These are phyloP conservation scores for Gastrolobium villosum DNA, from an alignment of 306 rosid species.

Conservation along the genomic window DNA sequence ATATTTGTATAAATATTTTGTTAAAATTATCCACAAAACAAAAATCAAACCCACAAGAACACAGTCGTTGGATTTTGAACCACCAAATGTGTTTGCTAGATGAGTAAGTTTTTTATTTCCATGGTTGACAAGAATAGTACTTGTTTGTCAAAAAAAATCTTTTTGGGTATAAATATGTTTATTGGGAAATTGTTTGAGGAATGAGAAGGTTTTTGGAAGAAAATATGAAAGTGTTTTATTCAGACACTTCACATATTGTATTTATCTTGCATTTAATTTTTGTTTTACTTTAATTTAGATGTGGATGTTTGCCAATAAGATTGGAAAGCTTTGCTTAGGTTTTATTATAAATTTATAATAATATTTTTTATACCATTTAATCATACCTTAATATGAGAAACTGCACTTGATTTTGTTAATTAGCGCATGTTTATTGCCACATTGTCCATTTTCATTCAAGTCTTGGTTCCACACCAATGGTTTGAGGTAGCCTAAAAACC, in stretches of 20 bases:
- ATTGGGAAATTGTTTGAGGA: neutral
- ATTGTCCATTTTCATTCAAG: neutral
- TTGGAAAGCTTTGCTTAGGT: neutral
- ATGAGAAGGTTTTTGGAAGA: neutral
- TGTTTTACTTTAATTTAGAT: neutral
- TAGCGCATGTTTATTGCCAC: neutral
- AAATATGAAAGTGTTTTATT: neutral
- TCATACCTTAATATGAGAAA: slow-evolving; percentile 29
- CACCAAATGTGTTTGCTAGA: slow-evolving; percentile 5
- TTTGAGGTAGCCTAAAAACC: too few relatives aligned
- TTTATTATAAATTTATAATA: neutral
- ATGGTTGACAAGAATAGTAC: neutral
- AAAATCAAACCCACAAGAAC: neutral
- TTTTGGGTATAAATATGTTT: slow-evolving; percentile 4
- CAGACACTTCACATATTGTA: neutral
- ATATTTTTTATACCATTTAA: neutral
- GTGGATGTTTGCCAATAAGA: neutral
- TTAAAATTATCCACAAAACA: slow-evolving; percentile 1
- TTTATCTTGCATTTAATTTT: neutral
- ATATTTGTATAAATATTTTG: slow-evolving; percentile 11
- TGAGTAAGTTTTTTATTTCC: slow-evolving; percentile 17
- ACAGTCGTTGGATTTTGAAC: slow-evolving; percentile 10
- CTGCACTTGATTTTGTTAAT: slow-evolving; percentile 20
- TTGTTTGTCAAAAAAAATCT: neutral
- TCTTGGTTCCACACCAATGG: too few relatives aligned